Evolutionary conservation across 805 yeast genomes (phyloP).

Genomic region (Candida boidinii): DNA sequence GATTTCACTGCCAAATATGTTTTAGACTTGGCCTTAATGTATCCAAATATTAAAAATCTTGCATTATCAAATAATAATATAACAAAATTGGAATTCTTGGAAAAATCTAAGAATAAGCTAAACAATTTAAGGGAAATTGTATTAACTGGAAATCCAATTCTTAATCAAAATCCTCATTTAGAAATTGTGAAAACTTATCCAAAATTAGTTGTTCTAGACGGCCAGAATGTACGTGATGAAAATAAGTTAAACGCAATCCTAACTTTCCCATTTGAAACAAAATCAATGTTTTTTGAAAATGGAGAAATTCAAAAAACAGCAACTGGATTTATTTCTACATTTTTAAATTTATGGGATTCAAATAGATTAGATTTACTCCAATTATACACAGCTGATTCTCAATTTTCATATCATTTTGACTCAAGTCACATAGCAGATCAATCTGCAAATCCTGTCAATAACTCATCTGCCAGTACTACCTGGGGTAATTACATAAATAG

Average conservation of each 20-base stretch:
- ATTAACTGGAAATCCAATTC: constrained; percentile 70
- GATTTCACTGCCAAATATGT: constrained; percentile 49
- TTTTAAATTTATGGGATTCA: constrained; percentile 72
- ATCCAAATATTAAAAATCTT: constrained; percentile 69
- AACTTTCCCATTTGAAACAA: constrained; percentile 44
- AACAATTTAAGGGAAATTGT: constrained; percentile 66
- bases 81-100: constrained; percentile 48
- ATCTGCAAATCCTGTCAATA: constrained; percentile 3
- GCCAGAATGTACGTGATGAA: constrained; percentile 70
- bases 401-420: constrained; percentile 76
- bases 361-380: constrained; percentile 61
- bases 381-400: constrained; percentile 75
- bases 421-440: constrained; percentile 36
- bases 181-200: constrained; percentile 74
- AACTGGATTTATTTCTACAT: constrained; percentile 72
- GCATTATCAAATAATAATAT: constrained; percentile 75
- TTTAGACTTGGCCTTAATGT: constrained; percentile 59
- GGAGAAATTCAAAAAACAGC: constrained; percentile 60
- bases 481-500: constrained; percentile 64
- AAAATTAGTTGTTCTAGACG: constrained; percentile 70
- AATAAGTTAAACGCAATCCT: constrained; percentile 41
- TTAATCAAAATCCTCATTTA: constrained; percentile 38
- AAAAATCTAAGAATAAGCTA: constrained; percentile 72
- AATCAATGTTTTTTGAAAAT: constrained; percentile 76
- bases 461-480: constrained; percentile 16